Conservation (phyloP, 768 basidiomycete species). For the Termitomyces sp. region DNA sequence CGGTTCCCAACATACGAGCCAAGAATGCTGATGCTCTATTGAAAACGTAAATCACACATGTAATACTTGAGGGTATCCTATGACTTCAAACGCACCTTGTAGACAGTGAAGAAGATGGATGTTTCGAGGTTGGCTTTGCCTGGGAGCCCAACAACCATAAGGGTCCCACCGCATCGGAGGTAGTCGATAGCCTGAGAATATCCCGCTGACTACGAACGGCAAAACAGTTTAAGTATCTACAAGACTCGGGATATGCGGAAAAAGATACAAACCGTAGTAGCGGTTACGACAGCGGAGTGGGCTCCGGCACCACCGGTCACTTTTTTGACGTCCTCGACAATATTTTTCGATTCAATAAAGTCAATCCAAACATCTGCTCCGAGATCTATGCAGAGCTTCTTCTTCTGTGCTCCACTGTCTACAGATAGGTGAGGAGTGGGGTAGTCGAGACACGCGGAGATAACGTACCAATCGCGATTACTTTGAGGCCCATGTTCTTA, state of each 20-base stretch:
- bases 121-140: conserved; percentile 51
- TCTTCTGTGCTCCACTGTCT: background rate
- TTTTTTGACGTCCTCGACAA: conserved; percentile 58
- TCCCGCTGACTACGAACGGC: conserved; percentile 23
- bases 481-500: conserved; percentile 66
- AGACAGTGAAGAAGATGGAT: conserved; percentile 68
- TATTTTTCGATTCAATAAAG: conserved; percentile 61
- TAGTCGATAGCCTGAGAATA: conserved; percentile 66
- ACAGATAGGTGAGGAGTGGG: background rate
- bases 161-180: conserved; percentile 61
- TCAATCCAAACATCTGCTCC: conserved; percentile 72
- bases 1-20: conserved; percentile 64
- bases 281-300: conserved; percentile 61
- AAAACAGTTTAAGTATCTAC: background rate
- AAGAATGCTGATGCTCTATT: conserved; percentile 46
- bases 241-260: background rate
- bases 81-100: conserved; percentile 34
- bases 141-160: conserved; percentile 80
- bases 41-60: conserved; percentile 14
- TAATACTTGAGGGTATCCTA: conserved; percentile 2
- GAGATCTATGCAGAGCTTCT: conserved; percentile 8
- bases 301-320: conserved; percentile 66
- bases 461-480: conserved; percentile 61
- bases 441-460: background rate
- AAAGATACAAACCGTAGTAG: conserved; percentile 34